Base-by-base conservation (phyloP, 1,284 basidiomycete genomes). In the Ceratobasidium sp. region DNA sequence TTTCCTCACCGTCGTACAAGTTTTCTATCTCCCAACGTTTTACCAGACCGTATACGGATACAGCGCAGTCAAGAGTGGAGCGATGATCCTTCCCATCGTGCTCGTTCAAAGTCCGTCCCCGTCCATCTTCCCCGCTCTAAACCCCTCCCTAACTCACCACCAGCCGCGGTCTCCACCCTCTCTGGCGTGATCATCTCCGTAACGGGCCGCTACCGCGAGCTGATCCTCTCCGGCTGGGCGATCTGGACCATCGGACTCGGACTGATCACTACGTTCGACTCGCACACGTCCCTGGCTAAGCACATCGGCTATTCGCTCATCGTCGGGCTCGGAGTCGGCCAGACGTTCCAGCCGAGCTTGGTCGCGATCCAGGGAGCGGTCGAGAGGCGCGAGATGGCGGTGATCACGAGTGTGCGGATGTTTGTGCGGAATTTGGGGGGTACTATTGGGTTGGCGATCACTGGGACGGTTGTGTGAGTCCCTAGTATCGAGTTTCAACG, bases 211-310 rank as follows among this genome's bases (percentile, higher is more conserved):
- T 87, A 86, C 79, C 82, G 82, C 70, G 81, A 80, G 56, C 85
- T 85, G 63, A 84, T 89, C 44, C 81, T 84, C 6, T 64, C 83
- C 4, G 87, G 88, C 0, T 89, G 86, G 80, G 83, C 81, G 0
- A 82, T 87, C 42, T 88, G 87, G 87, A 83, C 85, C 0, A 80
- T 88, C 58, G 86, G 86, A 2, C 79, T 87, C 2, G 88, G 88
- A 1, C 81, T 89, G 3, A 80, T 88, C 10, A 84, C 86, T 9
- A 84, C 85, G 6, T 83, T 88, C 26, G 80, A 84, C 33, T 79
- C 83, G 10, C 73, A 82, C 28, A 84, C 86, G 0, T 82, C 82
- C 5, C 77, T 84, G 0, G 86, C 84, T 0, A 80, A 84, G 33
- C 76, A 87, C 23, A 82, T 86, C 18, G 87, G 86, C 0, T 88